Evolutionary conservation across 768 basidiomycete genomes (phyloP).

Genomic region (Suillus subluteus): DNA sequence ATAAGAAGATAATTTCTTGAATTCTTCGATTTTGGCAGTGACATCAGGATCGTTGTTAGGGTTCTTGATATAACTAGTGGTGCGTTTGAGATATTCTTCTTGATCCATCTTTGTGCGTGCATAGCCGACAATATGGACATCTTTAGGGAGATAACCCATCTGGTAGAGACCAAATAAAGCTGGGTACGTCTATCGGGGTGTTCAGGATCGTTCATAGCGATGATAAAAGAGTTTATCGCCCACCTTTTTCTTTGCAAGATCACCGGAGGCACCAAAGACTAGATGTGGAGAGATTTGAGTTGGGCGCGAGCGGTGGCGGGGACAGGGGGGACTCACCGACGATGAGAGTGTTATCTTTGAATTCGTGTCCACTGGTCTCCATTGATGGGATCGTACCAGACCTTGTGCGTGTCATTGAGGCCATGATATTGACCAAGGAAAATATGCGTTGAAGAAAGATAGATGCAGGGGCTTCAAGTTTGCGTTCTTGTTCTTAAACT

Average conservation of each 20-base stretch:
- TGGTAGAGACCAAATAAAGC: constrained; percentile 91
- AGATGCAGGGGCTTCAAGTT: constrained; percentile 17
- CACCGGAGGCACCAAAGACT: constrained; percentile 97
- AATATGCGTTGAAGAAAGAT: constrained; percentile 7
- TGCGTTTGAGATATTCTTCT: constrained; percentile 83
- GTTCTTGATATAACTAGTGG: constrained; percentile 84
- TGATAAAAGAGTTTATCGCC: constrained; percentile 1
- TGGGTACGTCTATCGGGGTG: constrained; percentile 76
- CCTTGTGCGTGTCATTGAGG: constrained; percentile 53
- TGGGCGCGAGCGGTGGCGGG: constrained; percentile 11
- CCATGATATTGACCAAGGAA: constrained; percentile 17
- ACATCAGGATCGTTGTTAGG: constrained; percentile 62
- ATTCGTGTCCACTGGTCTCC: constrained; percentile 69
- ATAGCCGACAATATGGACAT: constrained; percentile 92
- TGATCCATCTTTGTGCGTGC: constrained; percentile 94
- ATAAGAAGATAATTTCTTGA: constrained; percentile 82
- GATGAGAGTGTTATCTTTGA: constrained; percentile 89
- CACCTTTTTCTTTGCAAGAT: constrained; percentile 99
- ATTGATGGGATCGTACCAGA: constrained; percentile 91
- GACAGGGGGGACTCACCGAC: constrained; percentile 60
- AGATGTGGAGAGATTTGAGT: constrained; percentile 19
- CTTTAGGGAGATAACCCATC: constrained; percentile 78
- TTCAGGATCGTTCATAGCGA: constrained; percentile 49
- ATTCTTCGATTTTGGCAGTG: constrained; percentile 71
- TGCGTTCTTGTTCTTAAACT: constrained; percentile 16